phyloP scores from a whole-genome alignment of 495 filamentous ascomycete genomes.

The Lasiosphaeria hispida region DNA sequence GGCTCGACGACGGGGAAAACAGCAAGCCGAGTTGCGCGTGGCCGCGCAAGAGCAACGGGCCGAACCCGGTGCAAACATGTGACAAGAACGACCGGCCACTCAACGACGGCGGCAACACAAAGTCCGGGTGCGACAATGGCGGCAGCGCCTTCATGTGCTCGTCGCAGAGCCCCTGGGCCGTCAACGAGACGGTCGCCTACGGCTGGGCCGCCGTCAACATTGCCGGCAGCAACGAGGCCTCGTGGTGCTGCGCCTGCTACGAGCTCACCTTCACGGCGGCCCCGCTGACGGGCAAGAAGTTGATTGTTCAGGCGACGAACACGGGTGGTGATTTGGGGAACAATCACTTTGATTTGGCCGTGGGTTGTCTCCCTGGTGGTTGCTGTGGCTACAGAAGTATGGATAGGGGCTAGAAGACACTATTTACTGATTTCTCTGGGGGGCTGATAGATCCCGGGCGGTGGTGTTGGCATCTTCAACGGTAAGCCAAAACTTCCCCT shows the following conservation, averaged over 20 bases:
- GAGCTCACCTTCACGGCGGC: constrained; percentile 63
- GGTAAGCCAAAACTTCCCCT: constrained; percentile 24
- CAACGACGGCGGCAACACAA: constrained; percentile 44
- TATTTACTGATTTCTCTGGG: background rate
- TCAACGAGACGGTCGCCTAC: constrained; percentile 55
- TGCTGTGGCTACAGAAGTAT: background rate
- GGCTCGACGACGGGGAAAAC: background rate
- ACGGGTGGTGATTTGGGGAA: constrained; percentile 57
- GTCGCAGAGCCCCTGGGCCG: constrained; percentile 61
- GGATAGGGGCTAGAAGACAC: background rate
- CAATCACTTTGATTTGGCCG: constrained; percentile 63
- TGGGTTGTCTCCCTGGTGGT: constrained; percentile 26
- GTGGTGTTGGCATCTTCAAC: constrained; percentile 64
- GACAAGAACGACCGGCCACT: constrained; percentile 55
- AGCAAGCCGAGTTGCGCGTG: constrained; percentile 63
- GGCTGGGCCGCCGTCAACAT: constrained; percentile 63
- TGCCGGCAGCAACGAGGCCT: constrained; percentile 48
- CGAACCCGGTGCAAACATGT: constrained; percentile 52
- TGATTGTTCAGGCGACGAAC: constrained; percentile 69
- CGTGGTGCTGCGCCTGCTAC: constrained; percentile 69
- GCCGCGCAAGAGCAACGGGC: constrained; percentile 51
- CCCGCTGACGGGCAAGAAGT: constrained; percentile 55
- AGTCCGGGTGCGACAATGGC: constrained; percentile 50
- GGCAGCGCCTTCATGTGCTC: constrained; percentile 63
- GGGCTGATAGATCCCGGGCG: constrained; percentile 55